Evolutionary conservation across 2,329 filamentous ascomycete genomes (phyloP), one percentile per base, ranked within the genome.

Genomic region (Pyricularia grisea): DNA sequence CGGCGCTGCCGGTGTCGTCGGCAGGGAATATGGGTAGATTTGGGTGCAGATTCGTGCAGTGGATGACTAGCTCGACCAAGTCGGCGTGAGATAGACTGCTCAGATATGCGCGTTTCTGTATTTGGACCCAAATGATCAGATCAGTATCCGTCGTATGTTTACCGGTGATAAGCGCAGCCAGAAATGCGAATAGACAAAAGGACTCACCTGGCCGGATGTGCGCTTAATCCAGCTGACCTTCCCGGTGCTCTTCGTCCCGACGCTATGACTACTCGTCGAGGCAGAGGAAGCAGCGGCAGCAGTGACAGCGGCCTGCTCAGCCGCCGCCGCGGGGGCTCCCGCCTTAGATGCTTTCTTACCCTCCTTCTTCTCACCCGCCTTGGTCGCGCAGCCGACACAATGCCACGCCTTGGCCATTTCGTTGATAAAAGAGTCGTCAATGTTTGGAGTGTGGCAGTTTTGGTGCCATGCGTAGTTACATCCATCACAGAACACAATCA

Each of bases 401-500:
- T 88, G 87, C 92, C 92, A 95, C 72, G 89, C 87, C 70, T 86
- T 86, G 71, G 87, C 86, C 71, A 88, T 82, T 70, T 92, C 85
- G 50, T 84, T 83, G 65, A 94, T 85, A 25, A 90, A 87, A 23
- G 89, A 86, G 71, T 90, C 86, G n/a, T 85, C 83, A 70, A 96
- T 92, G 10, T 85, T 85, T 1, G 92, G 92, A 70, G 91, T 85
- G 77, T 96, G 92, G 75, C 92, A 96, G 74, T 88, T 87, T 76
- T 93, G 91, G 78, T 96, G 92, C 86, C 92, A 96, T 61, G 89
- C 87, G 33, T 84, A 83, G 76, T 92, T 92, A 80, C 92, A 96
- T 14, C 88, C 88, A 78, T 94, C 91, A 79, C 92, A 96, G 77
- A 94, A 93, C 2, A 95, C 92, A 76, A 96, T 94, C 79, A 89